These are phyloP conservation scores for Chaetomiaceae sp. DNA, from an alignment of 2,329 filamentous ascomycete species.

Conservation along the genomic window DNA sequence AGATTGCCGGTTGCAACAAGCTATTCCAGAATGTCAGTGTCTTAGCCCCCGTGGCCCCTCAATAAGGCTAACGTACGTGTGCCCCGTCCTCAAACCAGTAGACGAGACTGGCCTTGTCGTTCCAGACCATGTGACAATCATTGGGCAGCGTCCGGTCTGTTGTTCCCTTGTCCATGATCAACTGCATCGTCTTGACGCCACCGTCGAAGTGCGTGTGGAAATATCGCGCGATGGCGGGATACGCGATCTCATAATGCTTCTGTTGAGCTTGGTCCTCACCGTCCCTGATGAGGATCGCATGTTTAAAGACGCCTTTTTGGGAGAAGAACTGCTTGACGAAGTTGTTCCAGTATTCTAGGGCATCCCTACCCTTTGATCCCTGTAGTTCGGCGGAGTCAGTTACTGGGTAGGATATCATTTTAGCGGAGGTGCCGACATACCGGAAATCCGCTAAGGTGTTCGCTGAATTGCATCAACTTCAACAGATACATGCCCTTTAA, in stretches of 20 bases:
- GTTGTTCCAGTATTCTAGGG: constrained; percentile 70
- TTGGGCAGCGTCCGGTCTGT: constrained; percentile 54
- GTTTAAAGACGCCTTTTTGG: constrained; percentile 68
- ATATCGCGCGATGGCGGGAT: constrained; percentile 77
- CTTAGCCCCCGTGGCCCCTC: neutral
- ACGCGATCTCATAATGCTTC: constrained; percentile 84
- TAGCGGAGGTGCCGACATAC: constrained; percentile 37
- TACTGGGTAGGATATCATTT: neutral
- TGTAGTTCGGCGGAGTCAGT: constrained; percentile 31
- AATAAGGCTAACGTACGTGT: constrained; percentile 57
- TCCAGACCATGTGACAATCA: constrained; percentile 70
- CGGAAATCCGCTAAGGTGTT: constrained; percentile 55
- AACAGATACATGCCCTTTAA: constrained; percentile 56
- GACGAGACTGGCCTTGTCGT: constrained; percentile 71
- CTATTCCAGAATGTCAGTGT: constrained; percentile 42
- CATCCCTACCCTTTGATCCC: constrained; percentile 58
- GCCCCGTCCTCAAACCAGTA: constrained; percentile 85
- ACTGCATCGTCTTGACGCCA: constrained; percentile 78
- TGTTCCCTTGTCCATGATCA: constrained; percentile 69
- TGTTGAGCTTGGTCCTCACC: constrained; percentile 52
- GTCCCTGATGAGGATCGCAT: constrained; percentile 58
- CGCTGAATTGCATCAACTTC: constrained; percentile 59
- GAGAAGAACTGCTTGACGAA: constrained; percentile 84
- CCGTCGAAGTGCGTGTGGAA: constrained; percentile 87
- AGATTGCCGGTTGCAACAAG: constrained; percentile 73